Evolutionary conservation across 306 rosid species (phyloP), one percentile per base, ranked within the genome.

Genomic region (Prunus mongolica): DNA sequence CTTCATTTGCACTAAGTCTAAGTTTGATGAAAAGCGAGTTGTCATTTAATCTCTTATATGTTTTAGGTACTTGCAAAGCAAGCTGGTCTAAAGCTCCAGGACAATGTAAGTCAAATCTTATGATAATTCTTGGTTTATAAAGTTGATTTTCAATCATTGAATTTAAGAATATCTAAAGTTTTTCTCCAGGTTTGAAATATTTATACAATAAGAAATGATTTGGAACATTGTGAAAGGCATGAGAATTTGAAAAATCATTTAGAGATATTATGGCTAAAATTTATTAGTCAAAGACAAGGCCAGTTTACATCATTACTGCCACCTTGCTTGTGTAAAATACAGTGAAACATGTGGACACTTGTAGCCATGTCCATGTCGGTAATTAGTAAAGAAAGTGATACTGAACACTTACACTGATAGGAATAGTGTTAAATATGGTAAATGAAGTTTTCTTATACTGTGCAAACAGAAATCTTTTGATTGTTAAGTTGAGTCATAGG

Each of bases 61-160:
- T 65, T 79, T 69, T 82, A 95, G 98, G 96, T 95, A 75, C 97
- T 95, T 79, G 73, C 73, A 50, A 92, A 92, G 86, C 98, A 92
- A 88, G 95, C 91, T 69, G 93, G 97, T 74, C 88, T 95, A 71
- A 87, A 75, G 81, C 90, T 95, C 60, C 92, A 83, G 72, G 92
- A 84, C 55, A 88, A 87, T 83, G 97, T 95, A 87, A 90, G 93
- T 82, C 75, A 69, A 50, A n/a, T 63, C 46, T 44, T 62, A 3
- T 38, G 27, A 67, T 75, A 52, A 38, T 62, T 66, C 51, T 20
- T 73, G 74, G 41, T 60, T 12, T 65, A 5, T 14, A 67, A 52
- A 20, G 64, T 70, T 72, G 76, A 67, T 64, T 79, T 66, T 55
- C 46, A 77, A 6, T 68, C 44, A 56, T 76, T 19, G 61, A 68